Base-by-base conservation (phyloP, 345 rosid species). In the Lepidium sativum region DNA sequence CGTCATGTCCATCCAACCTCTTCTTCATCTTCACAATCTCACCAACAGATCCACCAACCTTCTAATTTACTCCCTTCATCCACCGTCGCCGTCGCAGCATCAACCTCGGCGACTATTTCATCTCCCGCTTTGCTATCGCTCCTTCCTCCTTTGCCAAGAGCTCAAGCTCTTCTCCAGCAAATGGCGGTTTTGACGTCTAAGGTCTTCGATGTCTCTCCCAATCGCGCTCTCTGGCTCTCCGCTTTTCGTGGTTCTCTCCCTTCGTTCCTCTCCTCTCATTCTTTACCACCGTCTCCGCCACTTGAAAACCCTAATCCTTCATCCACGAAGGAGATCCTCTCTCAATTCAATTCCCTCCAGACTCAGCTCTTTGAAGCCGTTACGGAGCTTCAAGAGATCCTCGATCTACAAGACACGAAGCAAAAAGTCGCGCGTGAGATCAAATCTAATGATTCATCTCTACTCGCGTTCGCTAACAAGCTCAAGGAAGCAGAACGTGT, bases 281-380 rank as follows among this genome's bases (percentile, higher is more conserved):
- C 81, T 27, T 81, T 80, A 44, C 73, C 87, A 0, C 60, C 68
- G 32, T 70, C 84, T 10, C 77, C 86, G 13, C 79, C 83, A 25
- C 79, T 80, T 3, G 80, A 81, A 20, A 85, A 83, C 18, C 78
- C 83, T 48, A 43, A 79, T n/a, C 88, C 95, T 9, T 72, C 92
- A 2, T 78, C 86, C 29, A 50, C 83, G 27, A 89, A 86, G 56
- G 98, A 92, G 54, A 80, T 80, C 32, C 73, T 87, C 16, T 56
- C 97, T 41, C 75, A 75, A 29, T 83, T 92, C 59, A 78, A 87
- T 18, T 76, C 87, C 18, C 88, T 89, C 47, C 98, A 92, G 74
- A 80, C 95, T 1, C 96, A 92, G 72, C 88, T 92, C 70, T 92
- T 92, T 45, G 97, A 83, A 75, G 85, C 96, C 7, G 97, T 92